A percentile compares a stretch with the other conserved stretches of the same genome.
These are phyloP conservation scores for Chrysosporium queenslandicum DNA, from an alignment of 2,329 filamentous ascomycete species.

Conservation along the genomic window DNA sequence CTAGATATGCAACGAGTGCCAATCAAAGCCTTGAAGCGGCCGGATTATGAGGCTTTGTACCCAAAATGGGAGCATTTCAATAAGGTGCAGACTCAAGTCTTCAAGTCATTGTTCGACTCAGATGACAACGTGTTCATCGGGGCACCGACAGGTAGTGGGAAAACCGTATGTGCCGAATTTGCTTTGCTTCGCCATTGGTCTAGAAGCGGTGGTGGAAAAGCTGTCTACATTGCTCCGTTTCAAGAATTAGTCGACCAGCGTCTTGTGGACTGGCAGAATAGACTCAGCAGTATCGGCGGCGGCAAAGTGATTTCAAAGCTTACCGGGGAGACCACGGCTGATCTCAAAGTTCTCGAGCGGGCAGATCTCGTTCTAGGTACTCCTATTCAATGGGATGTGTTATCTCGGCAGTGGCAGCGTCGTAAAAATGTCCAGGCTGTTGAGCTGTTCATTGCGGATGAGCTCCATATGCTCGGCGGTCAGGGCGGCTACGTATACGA, in stretches of 20 bases:
- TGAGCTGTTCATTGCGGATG: conserved; percentile 85
- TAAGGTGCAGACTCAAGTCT: conserved; percentile 93
- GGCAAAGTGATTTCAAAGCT: conserved; percentile 89
- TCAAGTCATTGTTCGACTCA: conserved; percentile 82
- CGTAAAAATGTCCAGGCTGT: conserved; percentile 91
- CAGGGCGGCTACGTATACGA: conserved; percentile 84
- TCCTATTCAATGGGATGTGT: conserved; percentile 86
- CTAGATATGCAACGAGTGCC: conserved; percentile 87
- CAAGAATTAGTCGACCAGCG: conserved; percentile 82
- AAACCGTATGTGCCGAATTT: conserved; percentile 95
- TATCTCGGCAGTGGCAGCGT: conserved; percentile 92
- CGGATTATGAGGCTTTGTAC: conserved; percentile 73
- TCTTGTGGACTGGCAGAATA: conserved; percentile 73
- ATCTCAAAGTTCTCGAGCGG: conserved; percentile 76
- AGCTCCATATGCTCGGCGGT: conserved; percentile 85
- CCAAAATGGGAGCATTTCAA: conserved; percentile 83
- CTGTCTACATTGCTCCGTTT: conserved; percentile 89
- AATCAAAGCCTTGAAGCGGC: conserved; percentile 74
- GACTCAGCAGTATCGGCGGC: conserved; percentile 60
- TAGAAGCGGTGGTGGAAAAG: conserved; percentile 59
- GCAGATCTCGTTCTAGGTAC: conserved; percentile 88
- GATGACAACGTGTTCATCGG: conserved; percentile 92
- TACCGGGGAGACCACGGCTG: conserved; percentile 81
- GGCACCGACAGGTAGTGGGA: conserved; percentile 87
- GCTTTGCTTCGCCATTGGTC: conserved; percentile 82